Base-by-base conservation (phyloP, 805 yeast species). In the Lipomyces yamadae region DNA sequence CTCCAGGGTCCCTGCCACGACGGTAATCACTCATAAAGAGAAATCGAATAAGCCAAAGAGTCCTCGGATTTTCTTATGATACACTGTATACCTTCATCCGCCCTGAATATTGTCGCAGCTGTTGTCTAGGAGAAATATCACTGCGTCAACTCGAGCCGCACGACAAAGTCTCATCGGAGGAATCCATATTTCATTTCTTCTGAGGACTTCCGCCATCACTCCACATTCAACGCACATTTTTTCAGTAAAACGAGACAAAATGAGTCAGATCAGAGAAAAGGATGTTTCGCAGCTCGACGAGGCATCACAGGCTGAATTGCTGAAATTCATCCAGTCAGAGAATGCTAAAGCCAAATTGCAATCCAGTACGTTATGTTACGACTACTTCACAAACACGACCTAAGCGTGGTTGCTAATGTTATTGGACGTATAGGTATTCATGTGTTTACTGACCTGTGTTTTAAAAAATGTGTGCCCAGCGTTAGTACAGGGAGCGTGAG, bases 331-430 rank as follows among this genome's bases (percentile, higher is more conserved):
- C 59, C 96, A 92, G 76, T 80, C 88, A 13, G 97, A 93, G 79
- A 88, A 89, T 76, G 85, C 95, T 70, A 91, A 90, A 80, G 88
- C 94, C 64, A 91, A 92, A 79, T 91, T 93, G 37, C 97, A 92
- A 78, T 84, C 85, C 80, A 86, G 77, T 74, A 70, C 6, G 76
- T 68, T 45, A 24, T 11, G n/a, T 32, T 11, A 29, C 29, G 32
- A 11, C 34, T 4, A 52, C 33, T 29, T 1, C 24, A 24, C 39
- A 56, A 30, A 30, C 10, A 13, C 18, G 48, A 42, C 6, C 48
- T 15, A 10, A 42, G n/a, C 2, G 60, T n/a, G 32, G 39, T 48
- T 45, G 39, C 32, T 62, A 24, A 18, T 52, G 18, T 58, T 39
- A 29, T 37, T 72, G n/a, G 15, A 11, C 39, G 10, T 37, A 58